phyloP scores from a whole-genome alignment of 768 basidiomycete genomes.

The Mycena indigotica region DNA sequence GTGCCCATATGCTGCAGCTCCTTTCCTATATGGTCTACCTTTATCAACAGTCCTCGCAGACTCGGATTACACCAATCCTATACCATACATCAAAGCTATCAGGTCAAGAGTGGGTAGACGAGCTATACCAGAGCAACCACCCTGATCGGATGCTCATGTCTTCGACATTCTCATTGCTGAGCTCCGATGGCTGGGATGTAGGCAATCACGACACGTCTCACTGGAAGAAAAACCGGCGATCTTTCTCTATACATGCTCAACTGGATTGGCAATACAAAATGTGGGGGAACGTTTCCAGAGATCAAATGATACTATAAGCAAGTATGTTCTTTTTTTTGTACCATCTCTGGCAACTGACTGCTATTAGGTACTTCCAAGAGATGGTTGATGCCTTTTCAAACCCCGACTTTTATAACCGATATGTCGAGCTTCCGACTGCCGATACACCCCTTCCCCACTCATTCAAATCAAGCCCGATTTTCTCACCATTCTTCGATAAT shows the following conservation, averaged over 20 bases:
- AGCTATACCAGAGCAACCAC: conserved; percentile 26
- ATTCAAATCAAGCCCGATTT: conserved; percentile 31
- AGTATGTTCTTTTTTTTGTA: conserved; percentile 17
- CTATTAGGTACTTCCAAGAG: conserved; percentile 31
- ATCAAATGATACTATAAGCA: conserved; percentile 21
- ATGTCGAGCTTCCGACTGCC: conserved; percentile 21
- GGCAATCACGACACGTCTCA: conserved; percentile 12
- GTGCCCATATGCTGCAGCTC: background rate
- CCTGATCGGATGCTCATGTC: conserved; percentile 23
- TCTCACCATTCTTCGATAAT: conserved; percentile 36
- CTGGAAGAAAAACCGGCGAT: conserved; percentile 29
- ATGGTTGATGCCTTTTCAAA: conserved; percentile 30
- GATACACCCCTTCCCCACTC: conserved; percentile 22
- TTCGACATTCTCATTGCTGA: conserved; percentile 20
- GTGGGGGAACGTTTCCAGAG: conserved; percentile 22
- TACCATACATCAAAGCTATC: conserved; percentile 27
- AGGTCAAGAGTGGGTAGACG: conserved; percentile 25
- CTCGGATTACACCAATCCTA: conserved; percentile 1
- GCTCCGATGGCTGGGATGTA: conserved; percentile 5
- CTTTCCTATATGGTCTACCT: background rate
- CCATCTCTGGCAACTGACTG: background rate
- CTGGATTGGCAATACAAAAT: conserved; percentile 18
- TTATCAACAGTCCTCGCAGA: background rate
- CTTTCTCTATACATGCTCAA: conserved; percentile 31
- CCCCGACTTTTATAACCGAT: conserved; percentile 29